A percentile compares a stretch with the other conserved stretches of the same genome.
phyloP scores from a whole-genome alignment of 2,329 filamentous ascomycete genomes.

The Verticillium nubilum region DNA sequence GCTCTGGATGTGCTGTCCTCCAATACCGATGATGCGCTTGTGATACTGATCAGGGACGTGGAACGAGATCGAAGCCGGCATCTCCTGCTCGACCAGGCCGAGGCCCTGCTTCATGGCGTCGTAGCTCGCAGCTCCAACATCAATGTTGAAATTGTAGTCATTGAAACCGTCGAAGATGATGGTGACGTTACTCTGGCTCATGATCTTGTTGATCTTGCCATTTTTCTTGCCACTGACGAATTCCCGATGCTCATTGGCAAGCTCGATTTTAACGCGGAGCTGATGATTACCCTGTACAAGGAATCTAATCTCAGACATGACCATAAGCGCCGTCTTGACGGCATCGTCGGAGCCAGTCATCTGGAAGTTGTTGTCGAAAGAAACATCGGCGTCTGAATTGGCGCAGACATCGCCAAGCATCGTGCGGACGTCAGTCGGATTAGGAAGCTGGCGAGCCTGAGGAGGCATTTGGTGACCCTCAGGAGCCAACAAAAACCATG shows the following conservation, averaged over 20 bases:
- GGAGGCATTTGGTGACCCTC: slow-evolving; percentile 26
- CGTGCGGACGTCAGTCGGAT: slow-evolving; percentile 70
- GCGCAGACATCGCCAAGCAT: slow-evolving; percentile 95
- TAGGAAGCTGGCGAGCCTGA: slow-evolving; percentile 56
- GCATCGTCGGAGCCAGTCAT: slow-evolving; percentile 95
- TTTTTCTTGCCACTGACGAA: slow-evolving; percentile 99
- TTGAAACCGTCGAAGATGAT: slow-evolving; percentile 99
- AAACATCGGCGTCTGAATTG: slow-evolving; percentile 90
- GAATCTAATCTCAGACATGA: slow-evolving; percentile 88
- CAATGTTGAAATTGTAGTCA: slow-evolving; percentile 99
- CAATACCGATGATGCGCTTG: slow-evolving; percentile 98
- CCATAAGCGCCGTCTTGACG: slow-evolving; percentile 90
- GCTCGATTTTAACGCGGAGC: slow-evolving; percentile 95
- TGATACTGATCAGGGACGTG: slow-evolving; percentile 99
- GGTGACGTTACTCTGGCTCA: slow-evolving; percentile 98
- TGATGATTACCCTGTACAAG: slow-evolving; percentile 83
- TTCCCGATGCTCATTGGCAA: slow-evolving; percentile 98
- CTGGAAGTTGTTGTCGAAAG: slow-evolving; percentile 91
- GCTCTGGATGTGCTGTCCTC: slow-evolving; percentile 95
- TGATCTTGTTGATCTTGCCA: slow-evolving; percentile 99
- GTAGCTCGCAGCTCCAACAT: slow-evolving; percentile 87
- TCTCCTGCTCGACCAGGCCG: slow-evolving; percentile 93
- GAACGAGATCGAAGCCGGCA: slow-evolving; percentile 98
- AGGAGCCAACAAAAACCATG: slow-evolving; percentile 64
- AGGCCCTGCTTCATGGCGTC: slow-evolving; percentile 92